phyloP scores from a whole-genome alignment of 2,329 filamentous ascomycete species.

The Talaromyces sp. region DNA sequence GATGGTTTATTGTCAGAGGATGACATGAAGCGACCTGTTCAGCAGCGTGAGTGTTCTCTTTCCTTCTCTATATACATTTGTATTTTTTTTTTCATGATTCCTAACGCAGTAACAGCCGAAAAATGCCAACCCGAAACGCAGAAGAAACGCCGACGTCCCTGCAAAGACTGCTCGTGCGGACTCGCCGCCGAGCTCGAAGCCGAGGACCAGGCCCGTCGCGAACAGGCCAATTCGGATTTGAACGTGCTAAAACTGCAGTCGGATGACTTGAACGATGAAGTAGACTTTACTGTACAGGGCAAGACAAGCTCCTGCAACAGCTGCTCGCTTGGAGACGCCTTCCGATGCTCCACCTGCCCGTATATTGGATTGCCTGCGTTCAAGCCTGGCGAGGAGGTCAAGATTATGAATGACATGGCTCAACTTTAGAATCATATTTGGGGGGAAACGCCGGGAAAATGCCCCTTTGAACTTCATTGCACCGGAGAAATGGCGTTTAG shows the following conservation, averaged over 20 bases:
- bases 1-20: constrained; percentile 80
- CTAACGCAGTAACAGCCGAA: constrained; percentile 51
- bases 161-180: constrained; percentile 97
- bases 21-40: constrained; percentile 71
- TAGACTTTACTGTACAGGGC: constrained; percentile 96
- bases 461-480: not conserved
- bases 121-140: constrained; percentile 84
- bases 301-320: constrained; percentile 94
- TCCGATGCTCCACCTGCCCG: constrained; percentile 67
- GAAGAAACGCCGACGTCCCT: constrained; percentile 88
- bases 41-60: constrained; percentile 63
- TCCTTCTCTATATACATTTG: not conserved
- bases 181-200: constrained; percentile 78
- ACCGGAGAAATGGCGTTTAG: not conserved
- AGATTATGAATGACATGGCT: constrained; percentile 77
- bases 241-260: constrained; percentile 60
- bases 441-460: not conserved
- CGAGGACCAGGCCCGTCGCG: constrained; percentile 71
- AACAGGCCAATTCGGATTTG: constrained; percentile 56
- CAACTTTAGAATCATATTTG: constrained; percentile 56
- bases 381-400: constrained; percentile 93
- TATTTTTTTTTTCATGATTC: constrained; percentile 9
- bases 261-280: constrained; percentile 72
- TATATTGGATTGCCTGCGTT: constrained; percentile 93
- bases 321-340: constrained; percentile 88